phyloP scores from a whole-genome alignment of 2,329 filamentous ascomycete species.

The Fusarium gaditjirri region DNA sequence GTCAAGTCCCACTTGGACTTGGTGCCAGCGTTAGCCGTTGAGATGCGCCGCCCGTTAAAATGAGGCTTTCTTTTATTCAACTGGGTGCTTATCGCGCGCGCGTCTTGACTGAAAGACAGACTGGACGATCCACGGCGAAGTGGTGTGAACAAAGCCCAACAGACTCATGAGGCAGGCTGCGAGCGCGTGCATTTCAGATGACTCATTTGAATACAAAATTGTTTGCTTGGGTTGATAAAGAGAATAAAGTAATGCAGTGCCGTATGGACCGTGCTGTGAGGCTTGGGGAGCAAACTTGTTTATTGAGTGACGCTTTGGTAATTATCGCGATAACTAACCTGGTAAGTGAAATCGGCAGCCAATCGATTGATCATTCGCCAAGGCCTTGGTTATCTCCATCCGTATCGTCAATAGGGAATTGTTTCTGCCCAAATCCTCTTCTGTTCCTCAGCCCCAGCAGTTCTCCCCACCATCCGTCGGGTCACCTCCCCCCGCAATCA shows the following conservation, averaged over 20 bases:
- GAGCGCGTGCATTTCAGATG: background rate
- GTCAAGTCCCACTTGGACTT: background rate
- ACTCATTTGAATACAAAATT: background rate
- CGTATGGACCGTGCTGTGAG: background rate
- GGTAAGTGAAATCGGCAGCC: background rate
- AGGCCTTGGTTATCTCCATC: too few species aligned
- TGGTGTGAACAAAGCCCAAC: background rate
- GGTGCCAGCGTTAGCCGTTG: background rate
- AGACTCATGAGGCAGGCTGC: background rate
- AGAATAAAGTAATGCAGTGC: background rate
- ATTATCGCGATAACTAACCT: background rate
- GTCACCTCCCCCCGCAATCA: background rate
- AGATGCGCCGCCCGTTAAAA: background rate
- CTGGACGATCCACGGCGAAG: too few species aligned
- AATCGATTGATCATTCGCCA: background rate
- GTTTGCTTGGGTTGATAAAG: background rate
- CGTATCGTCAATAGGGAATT: background rate
- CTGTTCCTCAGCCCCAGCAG: conserved; percentile 7
- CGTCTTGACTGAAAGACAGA: background rate
- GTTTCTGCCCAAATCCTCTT: conserved; percentile 9
- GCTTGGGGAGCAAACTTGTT: background rate
- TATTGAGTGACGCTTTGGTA: background rate
- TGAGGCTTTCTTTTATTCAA: background rate
- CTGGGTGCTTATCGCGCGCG: background rate
- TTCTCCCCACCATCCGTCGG: background rate